phyloP scores from a whole-genome alignment of 2,329 filamentous ascomycete genomes.

The Periconia digitata region DNA sequence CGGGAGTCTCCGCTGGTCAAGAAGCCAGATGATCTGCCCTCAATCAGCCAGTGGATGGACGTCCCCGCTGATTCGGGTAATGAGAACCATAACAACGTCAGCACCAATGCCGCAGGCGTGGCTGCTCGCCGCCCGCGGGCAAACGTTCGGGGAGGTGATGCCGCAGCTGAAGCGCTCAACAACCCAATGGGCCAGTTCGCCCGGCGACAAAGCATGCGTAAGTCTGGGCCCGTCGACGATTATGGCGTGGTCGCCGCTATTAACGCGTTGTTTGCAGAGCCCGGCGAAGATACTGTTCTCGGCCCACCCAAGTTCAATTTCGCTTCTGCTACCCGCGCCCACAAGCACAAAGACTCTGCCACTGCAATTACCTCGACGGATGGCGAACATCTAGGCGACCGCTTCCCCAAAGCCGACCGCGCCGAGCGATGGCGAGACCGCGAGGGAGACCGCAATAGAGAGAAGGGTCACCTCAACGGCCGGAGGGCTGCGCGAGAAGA shows the following conservation, averaged over 20 bases:
- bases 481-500: conserved; percentile 52
- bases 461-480: conserved; percentile 42
- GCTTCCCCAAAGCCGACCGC: conserved; percentile 32
- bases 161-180: conserved; percentile 22
- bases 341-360: conserved; percentile 45
- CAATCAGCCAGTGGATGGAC: conserved; percentile 96
- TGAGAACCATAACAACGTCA: conserved; percentile 20
- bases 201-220: conserved; percentile 44
- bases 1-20: conserved; percentile 79
- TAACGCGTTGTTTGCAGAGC: conserved; percentile 51
- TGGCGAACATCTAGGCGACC: conserved; percentile 42
- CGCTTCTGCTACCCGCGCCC: conserved; percentile 68
- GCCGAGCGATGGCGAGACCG: conserved; percentile 48
- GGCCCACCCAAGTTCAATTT: conserved; percentile 83
- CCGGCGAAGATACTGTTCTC: conserved; percentile 77
- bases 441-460: conserved; percentile 41
- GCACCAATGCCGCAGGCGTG: conserved; percentile 26
- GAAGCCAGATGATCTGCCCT: conserved; percentile 77
- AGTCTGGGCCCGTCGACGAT: conserved; percentile 45
- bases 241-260: conserved; percentile 40
- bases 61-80: conserved; percentile 44
- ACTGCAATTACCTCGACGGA: conserved; percentile 37
- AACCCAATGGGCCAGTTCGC: conserved; percentile 42
- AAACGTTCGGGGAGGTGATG: conserved; percentile 32
- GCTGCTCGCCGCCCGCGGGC: conserved; percentile 27